Evolutionary conservation across 1,139 yeast genomes (phyloP), one percentile per base, ranked within the genome.

Genomic region (Sugiyamaella xylanicola): DNA sequence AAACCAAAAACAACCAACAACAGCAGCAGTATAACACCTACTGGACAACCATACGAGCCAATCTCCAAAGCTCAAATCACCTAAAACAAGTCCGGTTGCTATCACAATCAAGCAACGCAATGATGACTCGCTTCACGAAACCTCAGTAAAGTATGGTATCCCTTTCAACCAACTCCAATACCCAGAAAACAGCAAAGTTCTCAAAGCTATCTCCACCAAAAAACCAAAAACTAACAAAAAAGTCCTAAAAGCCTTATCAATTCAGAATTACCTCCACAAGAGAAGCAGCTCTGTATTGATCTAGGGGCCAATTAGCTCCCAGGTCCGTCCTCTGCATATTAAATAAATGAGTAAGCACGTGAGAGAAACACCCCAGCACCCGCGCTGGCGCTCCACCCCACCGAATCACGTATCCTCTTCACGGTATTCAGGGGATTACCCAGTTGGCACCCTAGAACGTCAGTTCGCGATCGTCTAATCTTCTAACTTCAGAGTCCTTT

Each of bases 211-310:
- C n/a, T n/a, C n/a, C n/a, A n/a, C n/a, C n/a, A n/a, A n/a, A n/a
- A n/a, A n/a, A n/a, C n/a, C 29, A 25, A 32, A 32, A 32, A 8
- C 37, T 15, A n/a, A 11, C 37, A 8, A 32, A 32, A 32, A 32
- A 8, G 37, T 8, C 37, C 15, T 8, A 25, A 25, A 25, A 25
- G 9, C 29, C 9, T 5, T n/a, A 13, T n/a, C 37, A 32, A 32
- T 11, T n/a, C 37, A 32, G 37, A 32, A 32, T 32, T 15, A n/a
- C 37, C 13, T 32, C 37, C 37, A 8, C 13, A 5, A 32, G 37
- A 32, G 37, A 32, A 32, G 37, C 37, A 32, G 37, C 15, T 32
- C 37, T 32, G 37, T 32, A 25, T n/a, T 32, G 37, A 32, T 32
- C 37, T n/a, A 7, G 15, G 15, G 37, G 13, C 37, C 37, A 32